These are phyloP conservation scores for Trichophyton verrucosum DNA, from an alignment of 2,329 filamentous ascomycete genomes.

Conservation along the genomic window DNA sequence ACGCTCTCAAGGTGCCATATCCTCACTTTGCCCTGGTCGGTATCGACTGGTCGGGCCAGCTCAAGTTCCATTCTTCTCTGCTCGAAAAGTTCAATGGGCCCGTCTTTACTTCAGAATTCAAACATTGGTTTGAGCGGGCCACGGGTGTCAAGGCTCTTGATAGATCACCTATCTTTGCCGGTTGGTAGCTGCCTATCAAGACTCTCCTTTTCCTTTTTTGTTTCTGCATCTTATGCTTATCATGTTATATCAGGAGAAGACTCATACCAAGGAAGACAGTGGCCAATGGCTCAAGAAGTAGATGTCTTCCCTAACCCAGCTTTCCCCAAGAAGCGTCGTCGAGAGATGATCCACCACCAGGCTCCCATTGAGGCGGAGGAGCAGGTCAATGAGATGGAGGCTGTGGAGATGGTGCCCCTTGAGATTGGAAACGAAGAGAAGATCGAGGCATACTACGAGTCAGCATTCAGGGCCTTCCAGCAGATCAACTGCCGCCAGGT, in stretches of 20 bases:
- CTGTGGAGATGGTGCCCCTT: constrained; percentile 12
- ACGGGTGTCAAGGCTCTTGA: constrained; percentile 4
- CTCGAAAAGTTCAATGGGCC: constrained; percentile 8
- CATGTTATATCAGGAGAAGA: not conserved
- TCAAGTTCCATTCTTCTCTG: constrained; percentile 10
- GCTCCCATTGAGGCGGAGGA: not conserved
- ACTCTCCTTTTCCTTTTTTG: not conserved
- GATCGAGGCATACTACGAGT: constrained; percentile 34
- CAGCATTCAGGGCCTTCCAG: constrained; percentile 31
- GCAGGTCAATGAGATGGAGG: not conserved
- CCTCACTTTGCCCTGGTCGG: constrained; percentile 11
- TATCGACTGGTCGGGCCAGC: constrained; percentile 10
- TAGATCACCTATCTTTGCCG: not conserved
- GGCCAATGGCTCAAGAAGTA: not conserved
- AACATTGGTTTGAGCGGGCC: constrained; percentile 8
- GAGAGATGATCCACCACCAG: not conserved
- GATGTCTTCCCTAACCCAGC: not conserved
- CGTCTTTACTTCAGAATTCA: constrained; percentile 10
- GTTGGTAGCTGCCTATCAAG: not conserved
- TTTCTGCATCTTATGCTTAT: not conserved
- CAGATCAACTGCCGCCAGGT: constrained; percentile 35
- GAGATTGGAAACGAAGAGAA: constrained; percentile 30
- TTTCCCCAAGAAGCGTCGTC: not conserved
- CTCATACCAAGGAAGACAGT: not conserved
- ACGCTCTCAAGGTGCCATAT: constrained; percentile 6